Evolutionary conservation across 148 eudicot species (phyloP), one percentile per base, ranked within the genome.

Genomic region (Rhododendron mucronatum): DNA sequence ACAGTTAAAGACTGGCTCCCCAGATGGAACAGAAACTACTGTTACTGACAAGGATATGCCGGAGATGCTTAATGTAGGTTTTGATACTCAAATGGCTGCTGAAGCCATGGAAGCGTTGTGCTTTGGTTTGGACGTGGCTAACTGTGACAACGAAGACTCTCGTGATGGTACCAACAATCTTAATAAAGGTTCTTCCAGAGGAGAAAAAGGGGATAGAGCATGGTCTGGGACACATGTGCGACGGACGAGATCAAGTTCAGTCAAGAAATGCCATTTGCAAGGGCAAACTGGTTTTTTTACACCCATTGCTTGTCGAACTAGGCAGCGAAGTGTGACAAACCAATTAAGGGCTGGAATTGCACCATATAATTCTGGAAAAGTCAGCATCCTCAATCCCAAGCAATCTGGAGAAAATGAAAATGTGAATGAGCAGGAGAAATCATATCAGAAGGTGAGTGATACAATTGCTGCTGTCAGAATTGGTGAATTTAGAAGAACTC

Each of bases 31-130:
- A 80, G 88, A 78, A 57, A 92, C 86, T 69, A 86, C 44, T 63
- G 85, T 79, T 75, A 21, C 48, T 83, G 69, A 57, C 63, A 74
- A 75, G 79, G 91, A 89, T 83, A 44, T 87, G 73, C 86, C 47
- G 65, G 92, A 91, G 41, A 61, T 88, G 82, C 85, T 86, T 4
- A 65, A 91, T 87, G 92, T 93, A 71, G 97, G 98, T 45, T 86
- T 91, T 83, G 97, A 96, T 90, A 95, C 97, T 80, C 98, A 96
- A 89, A 89, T 95, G 91, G 99, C 98, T 88, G 99, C 96, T 88
- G 98, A 96, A 93, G 97, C 98, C 82, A 94, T 96, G 91, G 99
- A 94, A 91, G 92, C 77, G n/a, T 86, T 94, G 50, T 84, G 94
- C 85, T 84, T 88, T 83, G 94, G 90, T 44, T 84, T 84, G 37